Evolutionary conservation across 768 basidiomycete species (phyloP).

Genomic region (Tylopilus sp.): DNA sequence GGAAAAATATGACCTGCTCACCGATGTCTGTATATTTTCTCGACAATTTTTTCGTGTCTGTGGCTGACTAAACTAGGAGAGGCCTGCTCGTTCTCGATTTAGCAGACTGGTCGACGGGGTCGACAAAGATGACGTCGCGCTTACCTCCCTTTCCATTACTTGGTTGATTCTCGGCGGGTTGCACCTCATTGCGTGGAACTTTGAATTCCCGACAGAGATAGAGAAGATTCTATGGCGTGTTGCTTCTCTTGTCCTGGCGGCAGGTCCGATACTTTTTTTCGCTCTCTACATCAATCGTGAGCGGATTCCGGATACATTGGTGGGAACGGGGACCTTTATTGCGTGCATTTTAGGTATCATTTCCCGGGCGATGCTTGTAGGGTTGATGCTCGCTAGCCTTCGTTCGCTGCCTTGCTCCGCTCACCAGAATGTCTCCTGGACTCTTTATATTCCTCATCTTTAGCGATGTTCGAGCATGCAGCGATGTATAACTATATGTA

Average conservation of each 20-base stretch:
- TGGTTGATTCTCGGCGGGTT: neutral
- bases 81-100: neutral
- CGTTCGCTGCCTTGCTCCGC: neutral
- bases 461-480: too few species aligned
- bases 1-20: neutral
- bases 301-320: too few species aligned
- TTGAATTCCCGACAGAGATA: neutral
- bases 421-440: neutral
- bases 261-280: neutral
- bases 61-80: neutral
- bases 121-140: too few species aligned
- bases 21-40: neutral
- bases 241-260: neutral
- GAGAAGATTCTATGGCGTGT: neutral
- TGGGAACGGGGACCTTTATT: neutral
- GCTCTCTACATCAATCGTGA: neutral
- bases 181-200: neutral
- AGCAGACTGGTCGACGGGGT: neutral
- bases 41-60: neutral
- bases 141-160: neutral
- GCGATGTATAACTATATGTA: too few species aligned
- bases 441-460: neutral
- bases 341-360: neutral
- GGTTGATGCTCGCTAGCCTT: conserved; percentile 2
- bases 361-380: neutral